These are phyloP conservation scores for Wallacemonas rigidus DNA, from an alignment of 208 protist species.

Conservation along the genomic window DNA sequence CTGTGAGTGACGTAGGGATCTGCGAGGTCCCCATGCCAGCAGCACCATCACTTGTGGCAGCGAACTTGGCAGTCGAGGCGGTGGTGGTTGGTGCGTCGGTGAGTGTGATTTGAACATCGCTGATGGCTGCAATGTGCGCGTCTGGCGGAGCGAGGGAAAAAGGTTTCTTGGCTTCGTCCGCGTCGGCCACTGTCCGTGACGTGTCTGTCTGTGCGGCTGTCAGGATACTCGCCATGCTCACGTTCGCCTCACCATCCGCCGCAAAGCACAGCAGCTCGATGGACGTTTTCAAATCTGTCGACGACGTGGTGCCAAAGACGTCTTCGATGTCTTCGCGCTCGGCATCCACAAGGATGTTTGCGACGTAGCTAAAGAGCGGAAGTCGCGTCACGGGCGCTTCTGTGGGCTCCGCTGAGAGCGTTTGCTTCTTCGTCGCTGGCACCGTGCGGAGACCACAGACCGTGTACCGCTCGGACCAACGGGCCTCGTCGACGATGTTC, in stretches of 20 bases:
- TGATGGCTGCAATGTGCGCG: conserved; percentile 5
- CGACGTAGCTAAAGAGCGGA: conserved; percentile 52
- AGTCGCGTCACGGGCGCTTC: conserved; percentile 46
- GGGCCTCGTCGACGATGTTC: conserved; percentile 13
- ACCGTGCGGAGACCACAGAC: conserved; percentile 35
- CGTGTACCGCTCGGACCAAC: conserved; percentile 28
- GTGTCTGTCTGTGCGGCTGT: conserved; percentile 12
- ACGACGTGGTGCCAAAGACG: conserved; percentile 36
- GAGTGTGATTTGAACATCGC: conserved; percentile 26
- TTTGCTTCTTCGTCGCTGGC: conserved; percentile 27
- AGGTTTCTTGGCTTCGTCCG: not conserved
- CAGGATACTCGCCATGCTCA: conserved; percentile 22
- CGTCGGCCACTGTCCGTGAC: not conserved
- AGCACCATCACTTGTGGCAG: not conserved
- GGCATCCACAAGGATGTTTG: conserved; percentile 54
- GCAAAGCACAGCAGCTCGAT: conserved; percentile 45
- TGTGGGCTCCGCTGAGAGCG: conserved; percentile 28
- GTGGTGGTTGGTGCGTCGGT: conserved; percentile 11
- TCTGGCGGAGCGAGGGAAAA: conserved; percentile 20
- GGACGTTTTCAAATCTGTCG: conserved; percentile 20
- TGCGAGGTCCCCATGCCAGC: not conserved
- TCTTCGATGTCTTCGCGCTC: conserved; percentile 38
- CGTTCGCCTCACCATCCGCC: conserved; percentile 23
- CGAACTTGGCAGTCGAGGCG: not conserved
- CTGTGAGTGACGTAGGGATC: conserved; percentile 6